Evolutionary conservation across 768 basidiomycete genomes (phyloP).

Genomic region (Brasilioporus rufonigricans): DNA sequence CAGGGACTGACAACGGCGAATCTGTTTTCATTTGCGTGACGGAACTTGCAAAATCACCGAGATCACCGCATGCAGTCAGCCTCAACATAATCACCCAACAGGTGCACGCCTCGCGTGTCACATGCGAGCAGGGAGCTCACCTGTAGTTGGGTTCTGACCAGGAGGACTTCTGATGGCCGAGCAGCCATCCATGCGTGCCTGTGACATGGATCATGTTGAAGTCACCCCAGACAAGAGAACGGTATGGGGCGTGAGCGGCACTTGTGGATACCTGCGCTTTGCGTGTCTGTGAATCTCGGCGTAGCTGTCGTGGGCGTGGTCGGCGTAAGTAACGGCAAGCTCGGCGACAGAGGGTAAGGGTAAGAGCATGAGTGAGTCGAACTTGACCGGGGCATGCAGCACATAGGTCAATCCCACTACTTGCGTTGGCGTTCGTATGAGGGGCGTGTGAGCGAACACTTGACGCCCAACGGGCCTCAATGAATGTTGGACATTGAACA

Average conservation of each 20-base stretch:
- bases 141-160: constrained; percentile 78
- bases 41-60: constrained; percentile 88
- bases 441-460: neutral
- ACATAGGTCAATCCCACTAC: neutral
- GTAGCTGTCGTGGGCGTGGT: constrained; percentile 20
- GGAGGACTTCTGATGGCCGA: constrained; percentile 76
- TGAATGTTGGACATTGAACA: too few relatives aligned
- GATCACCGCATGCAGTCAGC: constrained; percentile 41
- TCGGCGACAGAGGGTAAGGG: constrained; percentile 15
- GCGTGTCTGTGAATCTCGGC: constrained; percentile 33
- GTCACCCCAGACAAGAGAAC: constrained; percentile 81
- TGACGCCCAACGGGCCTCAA: constrained; percentile 1
- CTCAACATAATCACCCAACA: neutral
- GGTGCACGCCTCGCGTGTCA: neutral
- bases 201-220: constrained; percentile 87
- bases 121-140: constrained; percentile 27
- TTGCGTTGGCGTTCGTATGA: neutral
- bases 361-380: constrained; percentile 11
- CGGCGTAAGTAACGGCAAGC: constrained; percentile 22
- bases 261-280: constrained; percentile 40
- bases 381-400: neutral
- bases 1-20: constrained; percentile 51
- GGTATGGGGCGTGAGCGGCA: constrained; percentile 54
- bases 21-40: constrained; percentile 75
- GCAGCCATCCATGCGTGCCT: constrained; percentile 78